These are phyloP conservation scores for Phanerochaete sordida DNA, from an alignment of 768 basidiomycete species.

Conservation along the genomic window DNA sequence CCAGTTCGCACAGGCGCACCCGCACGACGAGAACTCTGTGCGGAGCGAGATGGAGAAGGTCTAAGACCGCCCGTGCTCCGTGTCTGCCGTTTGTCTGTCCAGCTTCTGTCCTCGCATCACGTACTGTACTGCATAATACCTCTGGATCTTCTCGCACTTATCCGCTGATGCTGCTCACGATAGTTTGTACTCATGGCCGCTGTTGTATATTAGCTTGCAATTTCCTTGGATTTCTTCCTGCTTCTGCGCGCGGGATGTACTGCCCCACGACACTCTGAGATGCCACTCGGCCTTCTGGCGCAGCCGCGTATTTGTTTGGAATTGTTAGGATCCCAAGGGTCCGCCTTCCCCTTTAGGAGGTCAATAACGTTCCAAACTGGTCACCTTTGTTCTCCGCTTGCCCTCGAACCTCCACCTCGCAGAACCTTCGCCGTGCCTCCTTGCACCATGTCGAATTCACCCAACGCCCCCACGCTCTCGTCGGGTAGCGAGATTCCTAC, in stretches of 20 bases:
- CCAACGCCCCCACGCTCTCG: too few relatives aligned
- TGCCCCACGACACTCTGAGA: too few relatives aligned
- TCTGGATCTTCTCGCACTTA: not conserved
- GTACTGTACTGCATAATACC: not conserved
- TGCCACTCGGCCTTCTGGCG: too few relatives aligned
- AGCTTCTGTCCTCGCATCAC: not conserved
- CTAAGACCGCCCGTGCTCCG: not conserved
- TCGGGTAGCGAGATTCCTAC: too few relatives aligned
- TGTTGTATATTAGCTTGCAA: not conserved
- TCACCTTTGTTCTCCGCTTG: too few relatives aligned
- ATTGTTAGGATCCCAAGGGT: too few relatives aligned
- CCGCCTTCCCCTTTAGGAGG: too few relatives aligned
- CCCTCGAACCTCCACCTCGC: too few relatives aligned
- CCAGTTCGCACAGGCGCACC: not conserved
- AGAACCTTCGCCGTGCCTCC: too few relatives aligned
- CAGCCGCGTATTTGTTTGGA: too few relatives aligned
- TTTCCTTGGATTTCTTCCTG: not conserved
- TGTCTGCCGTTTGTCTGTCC: not conserved
- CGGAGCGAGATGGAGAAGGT: conserved; percentile 7
- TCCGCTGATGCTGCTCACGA: not conserved
- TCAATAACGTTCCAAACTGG: too few relatives aligned
- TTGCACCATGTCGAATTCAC: too few relatives aligned
- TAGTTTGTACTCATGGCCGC: not conserved
- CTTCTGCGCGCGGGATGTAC: not conserved
- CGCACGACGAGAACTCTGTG: conserved; percentile 6